These are phyloP conservation scores for Aspergillus egyptiacus DNA, from an alignment of 495 filamentous ascomycete species.

Conservation along the genomic window DNA sequence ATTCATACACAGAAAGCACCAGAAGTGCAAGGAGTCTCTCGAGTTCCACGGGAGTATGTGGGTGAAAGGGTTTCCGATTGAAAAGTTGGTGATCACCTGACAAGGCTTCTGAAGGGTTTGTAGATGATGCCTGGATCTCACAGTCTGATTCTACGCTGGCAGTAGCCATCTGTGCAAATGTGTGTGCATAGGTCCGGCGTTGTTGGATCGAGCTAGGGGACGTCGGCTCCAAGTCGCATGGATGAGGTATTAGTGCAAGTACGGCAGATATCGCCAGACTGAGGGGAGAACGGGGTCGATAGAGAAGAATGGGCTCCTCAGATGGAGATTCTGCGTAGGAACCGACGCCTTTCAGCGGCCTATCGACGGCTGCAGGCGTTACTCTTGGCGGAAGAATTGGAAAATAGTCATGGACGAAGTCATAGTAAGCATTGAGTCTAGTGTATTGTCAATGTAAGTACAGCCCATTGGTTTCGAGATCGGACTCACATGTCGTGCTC, in stretches of 20 bases:
- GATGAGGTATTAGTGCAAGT: conserved; percentile 50
- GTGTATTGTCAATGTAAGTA: conserved; percentile 32
- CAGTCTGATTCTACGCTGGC: conserved; percentile 51
- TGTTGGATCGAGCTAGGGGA: conserved; percentile 39
- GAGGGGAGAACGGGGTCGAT: conserved; percentile 47
- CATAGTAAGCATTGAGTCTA: conserved; percentile 56
- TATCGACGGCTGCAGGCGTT: conserved; percentile 36
- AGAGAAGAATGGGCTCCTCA: conserved; percentile 34
- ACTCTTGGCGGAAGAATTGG: conserved; percentile 52
- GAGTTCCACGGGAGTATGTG: conserved; percentile 44
- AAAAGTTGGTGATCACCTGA: conserved; percentile 38
- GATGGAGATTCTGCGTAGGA: conserved; percentile 39
- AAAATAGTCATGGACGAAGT: conserved; percentile 54
- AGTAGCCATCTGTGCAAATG: conserved; percentile 48
- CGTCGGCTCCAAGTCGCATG: conserved; percentile 42
- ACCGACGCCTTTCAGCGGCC: conserved; percentile 38
- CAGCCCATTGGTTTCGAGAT: not conserved
- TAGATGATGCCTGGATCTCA: conserved; percentile 49
- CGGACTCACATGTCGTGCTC: conserved; percentile 38
- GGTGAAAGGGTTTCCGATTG: conserved; percentile 46
- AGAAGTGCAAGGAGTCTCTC: conserved; percentile 52
- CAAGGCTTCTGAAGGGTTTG: conserved; percentile 47
- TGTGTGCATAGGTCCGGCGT: conserved; percentile 49
- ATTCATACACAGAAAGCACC: conserved; percentile 54
- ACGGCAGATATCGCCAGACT: conserved; percentile 52